These are phyloP conservation scores for Articulospora tetracladia DNA, from an alignment of 495 filamentous ascomycete species.

Conservation along the genomic window DNA sequence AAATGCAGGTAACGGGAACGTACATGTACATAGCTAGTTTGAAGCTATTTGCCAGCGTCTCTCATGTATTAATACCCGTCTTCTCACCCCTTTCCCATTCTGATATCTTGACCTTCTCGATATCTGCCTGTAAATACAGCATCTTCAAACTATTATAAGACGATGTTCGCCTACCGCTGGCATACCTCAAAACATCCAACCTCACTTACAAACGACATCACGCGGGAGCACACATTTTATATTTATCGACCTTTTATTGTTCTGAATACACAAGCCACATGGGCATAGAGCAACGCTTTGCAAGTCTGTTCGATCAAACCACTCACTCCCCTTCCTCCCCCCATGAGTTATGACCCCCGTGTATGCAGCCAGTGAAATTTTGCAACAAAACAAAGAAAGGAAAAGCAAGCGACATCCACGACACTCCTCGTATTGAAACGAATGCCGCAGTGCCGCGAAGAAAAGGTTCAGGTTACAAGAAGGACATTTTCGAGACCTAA, in stretches of 20 bases:
- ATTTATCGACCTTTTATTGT: neutral
- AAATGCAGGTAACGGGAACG: too few relatives aligned
- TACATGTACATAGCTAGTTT: too few relatives aligned
- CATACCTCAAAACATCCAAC: too few relatives aligned
- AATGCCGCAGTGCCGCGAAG: conserved; percentile 4
- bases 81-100: too few relatives aligned
- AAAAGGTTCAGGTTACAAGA: neutral
- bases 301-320: conserved; percentile 4
- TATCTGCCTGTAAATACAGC: too few relatives aligned
- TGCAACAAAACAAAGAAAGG: conserved; percentile 2
- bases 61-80: too few relatives aligned
- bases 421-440: neutral
- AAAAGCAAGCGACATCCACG: neutral
- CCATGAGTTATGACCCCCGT: conserved; percentile 12
- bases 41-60: too few relatives aligned
- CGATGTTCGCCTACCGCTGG: too few relatives aligned
- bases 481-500: conserved; percentile 1
- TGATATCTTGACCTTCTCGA: too few relatives aligned
- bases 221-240: neutral
- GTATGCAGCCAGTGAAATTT: conserved; percentile 24
- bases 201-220: neutral
- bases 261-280: conserved; percentile 6
- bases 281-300: neutral
- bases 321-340: neutral
- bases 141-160: too few relatives aligned